These are phyloP conservation scores for Sideroxylon spinosum DNA, from an alignment of 179 eudicot genomes.

Conservation along the genomic window DNA sequence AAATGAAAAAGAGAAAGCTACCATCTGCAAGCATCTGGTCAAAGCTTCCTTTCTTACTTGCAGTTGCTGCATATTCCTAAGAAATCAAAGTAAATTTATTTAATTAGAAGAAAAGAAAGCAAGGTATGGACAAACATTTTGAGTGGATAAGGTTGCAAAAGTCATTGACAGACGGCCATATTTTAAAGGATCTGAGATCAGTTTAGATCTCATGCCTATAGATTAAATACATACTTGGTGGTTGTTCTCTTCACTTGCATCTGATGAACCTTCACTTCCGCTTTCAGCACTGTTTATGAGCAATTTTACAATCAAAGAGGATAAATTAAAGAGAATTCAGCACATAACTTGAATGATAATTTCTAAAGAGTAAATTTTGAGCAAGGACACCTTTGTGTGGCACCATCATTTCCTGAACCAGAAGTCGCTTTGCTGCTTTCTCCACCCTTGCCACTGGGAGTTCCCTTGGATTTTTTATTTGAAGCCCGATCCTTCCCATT, in stretches of 20 bases:
- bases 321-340: not conserved
- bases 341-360: not conserved
- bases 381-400: conserved; percentile 65
- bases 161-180: not conserved
- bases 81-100: conserved; percentile 6
- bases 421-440: conserved; percentile 71
- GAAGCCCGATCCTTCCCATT: conserved; percentile 53
- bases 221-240: conserved; percentile 28
- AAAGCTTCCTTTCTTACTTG: conserved; percentile 72
- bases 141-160: not conserved
- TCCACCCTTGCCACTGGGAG: conserved; percentile 42
- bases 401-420: conserved; percentile 91
- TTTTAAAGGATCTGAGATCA: conserved; percentile 2
- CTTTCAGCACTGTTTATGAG: conserved; percentile 63
- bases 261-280: conserved; percentile 86
- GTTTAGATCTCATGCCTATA: not conserved
- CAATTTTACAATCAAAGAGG: conserved; percentile 9
- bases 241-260: conserved; percentile 76
- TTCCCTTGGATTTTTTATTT: conserved; percentile 55
- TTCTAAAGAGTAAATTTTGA: not conserved
- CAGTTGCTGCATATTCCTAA: conserved; percentile 57
- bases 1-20: conserved; percentile 22
- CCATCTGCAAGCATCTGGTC: conserved; percentile 96
- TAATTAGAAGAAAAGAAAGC: not conserved
- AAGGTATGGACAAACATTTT: not conserved